Percentiles rank a stretch among this genome's conserved stretches.
Conservation (phyloP, 768 basidiomycete genomes). For the Crepidotus variabilis region DNA sequence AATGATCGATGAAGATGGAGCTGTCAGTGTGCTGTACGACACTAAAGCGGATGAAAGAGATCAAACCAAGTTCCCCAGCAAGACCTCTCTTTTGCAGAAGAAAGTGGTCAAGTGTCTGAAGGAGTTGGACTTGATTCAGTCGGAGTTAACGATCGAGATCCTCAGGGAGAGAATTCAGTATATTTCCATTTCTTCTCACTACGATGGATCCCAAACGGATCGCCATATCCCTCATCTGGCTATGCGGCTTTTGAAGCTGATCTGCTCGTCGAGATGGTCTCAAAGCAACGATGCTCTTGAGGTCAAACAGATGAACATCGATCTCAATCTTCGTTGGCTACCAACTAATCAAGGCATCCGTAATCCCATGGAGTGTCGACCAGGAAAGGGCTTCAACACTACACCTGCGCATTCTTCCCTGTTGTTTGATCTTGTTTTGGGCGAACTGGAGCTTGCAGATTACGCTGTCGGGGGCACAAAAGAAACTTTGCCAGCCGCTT, state of each 20-base stretch:
- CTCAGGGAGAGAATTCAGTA: constrained; percentile 31
- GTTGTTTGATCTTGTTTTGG: neutral
- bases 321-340: constrained; percentile 9
- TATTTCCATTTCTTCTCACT: constrained; percentile 28
- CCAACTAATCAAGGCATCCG: constrained; percentile 4
- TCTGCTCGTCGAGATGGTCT: neutral
- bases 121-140: constrained; percentile 24
- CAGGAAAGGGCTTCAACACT: constrained; percentile 23
- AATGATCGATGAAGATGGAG: constrained; percentile 28
- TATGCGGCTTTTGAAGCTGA: constrained; percentile 9
- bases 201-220: constrained; percentile 5
- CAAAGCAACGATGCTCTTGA: neutral
- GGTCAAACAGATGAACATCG: constrained; percentile 5
- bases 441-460: neutral
- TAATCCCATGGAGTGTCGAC: constrained; percentile 36
- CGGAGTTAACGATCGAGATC: constrained; percentile 24
- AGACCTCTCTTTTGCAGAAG: neutral
- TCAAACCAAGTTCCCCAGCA: constrained; percentile 1
- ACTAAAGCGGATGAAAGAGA: neutral
- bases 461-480: neutral
- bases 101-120: constrained; percentile 16
- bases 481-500: constrained; percentile 14
- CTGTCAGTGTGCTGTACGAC: constrained; percentile 24
- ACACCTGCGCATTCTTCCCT: neutral
- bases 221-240: constrained; percentile 7